Base-by-base conservation (phyloP, 2,329 filamentous ascomycete genomes). In the Colletotrichum magnum region DNA sequence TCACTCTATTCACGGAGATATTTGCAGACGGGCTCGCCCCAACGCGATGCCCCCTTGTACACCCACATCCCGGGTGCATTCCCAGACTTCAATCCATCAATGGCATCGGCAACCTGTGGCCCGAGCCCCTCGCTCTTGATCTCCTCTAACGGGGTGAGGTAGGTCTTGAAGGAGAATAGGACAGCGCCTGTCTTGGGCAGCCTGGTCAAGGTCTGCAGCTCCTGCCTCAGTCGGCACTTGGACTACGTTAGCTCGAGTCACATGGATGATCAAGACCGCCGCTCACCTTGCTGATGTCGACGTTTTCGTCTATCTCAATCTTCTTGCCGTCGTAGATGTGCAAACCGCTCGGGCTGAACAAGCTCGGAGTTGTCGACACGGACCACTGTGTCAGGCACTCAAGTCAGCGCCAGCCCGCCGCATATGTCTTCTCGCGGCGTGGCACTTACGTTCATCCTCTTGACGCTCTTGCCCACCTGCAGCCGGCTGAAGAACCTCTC, bases 141-240 rank as follows among this genome's bases (percentile, higher is more conserved):
- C 3, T 86, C 79, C 9, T 75, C 69, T 0, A 89, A 68, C 0
- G 83, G 82, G 58, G 87, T 88, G 16, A 87, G 67, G 66, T 87
- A 87, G 0, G 86, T 88, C 77, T 88, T 88, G 79, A 89, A 87
- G 10, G 85, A 86, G 74, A 89, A 89, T 13, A 88, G 73, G 2
- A 88, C 75, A 0, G 84, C 83, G 3, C 75, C 74, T 0, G 83
- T 85, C 64, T 79, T 73, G 0, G 86, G 86, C 7, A 89, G 78
- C 1, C 86, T 80, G 1, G 80, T 85, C 36, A 88, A 71, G 0
- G 85, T 86, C 73, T 89, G 87, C 15, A 87, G 77, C 74, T 89
- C 86, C 36, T 69, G 67, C 85, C 81, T 28, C 85, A 80, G 5
- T 85, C 70, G 56, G 77, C 6, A 80, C 75, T 80, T 83, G 53